Evolutionary conservation across 1,284 basidiomycete species (phyloP).

Genomic region (Leccinum pseudoinsigne): DNA sequence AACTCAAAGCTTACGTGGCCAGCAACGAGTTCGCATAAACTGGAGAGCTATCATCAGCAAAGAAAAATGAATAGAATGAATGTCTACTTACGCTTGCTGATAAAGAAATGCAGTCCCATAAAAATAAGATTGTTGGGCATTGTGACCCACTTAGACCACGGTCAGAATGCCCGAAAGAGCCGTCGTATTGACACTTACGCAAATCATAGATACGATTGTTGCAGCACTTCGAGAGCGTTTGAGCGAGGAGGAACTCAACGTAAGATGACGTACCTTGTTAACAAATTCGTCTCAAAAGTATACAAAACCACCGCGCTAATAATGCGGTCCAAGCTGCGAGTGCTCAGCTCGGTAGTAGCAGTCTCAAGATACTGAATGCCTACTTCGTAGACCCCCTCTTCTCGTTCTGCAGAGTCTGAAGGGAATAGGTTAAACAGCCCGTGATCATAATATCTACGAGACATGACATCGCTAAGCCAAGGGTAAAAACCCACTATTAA

Average conservation of each 20-base stretch:
- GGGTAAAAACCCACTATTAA: slow-evolving; percentile 50
- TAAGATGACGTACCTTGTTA: slow-evolving; percentile 42
- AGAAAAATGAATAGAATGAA: neutral
- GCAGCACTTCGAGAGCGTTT: slow-evolving; percentile 35
- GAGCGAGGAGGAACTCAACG: neutral
- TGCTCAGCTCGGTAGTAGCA: neutral
- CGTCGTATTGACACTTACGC: slow-evolving; percentile 36
- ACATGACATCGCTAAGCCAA: slow-evolving; percentile 49
- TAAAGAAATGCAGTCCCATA: slow-evolving; percentile 51
- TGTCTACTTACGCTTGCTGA: slow-evolving; percentile 44
- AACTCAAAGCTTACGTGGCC: slow-evolving; percentile 30
- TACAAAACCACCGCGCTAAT: slow-evolving; percentile 51
- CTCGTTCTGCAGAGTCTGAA: slow-evolving; percentile 39
- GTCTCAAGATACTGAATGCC: neutral
- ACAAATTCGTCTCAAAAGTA: slow-evolving; percentile 50
- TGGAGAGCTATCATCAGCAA: slow-evolving; percentile 6
- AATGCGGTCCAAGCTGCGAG: slow-evolving; percentile 44
- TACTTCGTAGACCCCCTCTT: slow-evolving; percentile 33
- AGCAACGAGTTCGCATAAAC: slow-evolving; percentile 36
- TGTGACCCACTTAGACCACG: slow-evolving; percentile 42
- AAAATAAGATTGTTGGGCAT: slow-evolving; percentile 51
- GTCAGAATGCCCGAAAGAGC: slow-evolving; percentile 22
- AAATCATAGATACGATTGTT: slow-evolving; percentile 49
- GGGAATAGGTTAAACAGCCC: slow-evolving; percentile 43
- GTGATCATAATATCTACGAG: slow-evolving; percentile 51